These are phyloP conservation scores for Ehretia macrophylla DNA, from an alignment of 257 asterid species.

Conservation along the genomic window DNA sequence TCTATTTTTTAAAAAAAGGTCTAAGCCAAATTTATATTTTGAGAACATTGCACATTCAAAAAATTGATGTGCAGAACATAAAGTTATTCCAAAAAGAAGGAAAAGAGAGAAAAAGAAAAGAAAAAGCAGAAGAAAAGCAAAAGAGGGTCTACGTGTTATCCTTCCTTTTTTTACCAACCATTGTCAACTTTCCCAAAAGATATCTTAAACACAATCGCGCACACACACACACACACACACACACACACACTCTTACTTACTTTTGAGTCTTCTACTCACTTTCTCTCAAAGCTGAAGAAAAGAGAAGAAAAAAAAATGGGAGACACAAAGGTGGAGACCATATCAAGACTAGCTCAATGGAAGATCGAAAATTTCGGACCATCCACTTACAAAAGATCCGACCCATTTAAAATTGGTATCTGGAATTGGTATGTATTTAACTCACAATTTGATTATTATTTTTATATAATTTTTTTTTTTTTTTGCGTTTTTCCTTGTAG, in stretches of 20 bases:
- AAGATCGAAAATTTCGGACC: constrained; percentile 73
- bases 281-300: neutral
- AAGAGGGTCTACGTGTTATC: too few species aligned
- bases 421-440: constrained; percentile 74
- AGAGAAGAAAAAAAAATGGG: constrained; percentile 23
- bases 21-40: too few species aligned
- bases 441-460: neutral
- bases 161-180: too few species aligned
- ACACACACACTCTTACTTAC: too few species aligned
- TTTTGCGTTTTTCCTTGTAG: neutral
- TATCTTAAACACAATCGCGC: neutral
- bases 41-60: too few species aligned
- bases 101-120: too few species aligned
- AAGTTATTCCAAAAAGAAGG: too few species aligned
- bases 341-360: constrained; percentile 93
- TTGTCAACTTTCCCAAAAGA: neutral
- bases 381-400: constrained; percentile 75
- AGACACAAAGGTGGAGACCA: constrained; percentile 80
- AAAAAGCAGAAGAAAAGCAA: too few species aligned
- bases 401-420: constrained; percentile 82
- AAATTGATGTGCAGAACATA: too few species aligned
- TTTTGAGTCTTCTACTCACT: neutral
- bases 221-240: too few species aligned
- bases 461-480: neutral
- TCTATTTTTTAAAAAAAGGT: too few species aligned